Conservation (phyloP, 768 basidiomycete species). For the Collybia sp. region DNA sequence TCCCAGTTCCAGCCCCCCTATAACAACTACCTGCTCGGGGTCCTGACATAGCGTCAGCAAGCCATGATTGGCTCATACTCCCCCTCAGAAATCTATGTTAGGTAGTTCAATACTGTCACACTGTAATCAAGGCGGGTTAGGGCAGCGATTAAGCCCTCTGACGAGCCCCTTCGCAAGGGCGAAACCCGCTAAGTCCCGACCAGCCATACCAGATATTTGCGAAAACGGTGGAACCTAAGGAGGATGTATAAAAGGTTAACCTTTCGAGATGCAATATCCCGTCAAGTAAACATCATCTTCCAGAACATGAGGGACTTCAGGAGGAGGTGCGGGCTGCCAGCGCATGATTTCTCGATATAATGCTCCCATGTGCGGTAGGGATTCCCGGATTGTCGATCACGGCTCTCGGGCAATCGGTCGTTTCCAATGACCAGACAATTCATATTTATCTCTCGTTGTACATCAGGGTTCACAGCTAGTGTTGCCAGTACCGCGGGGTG, state of each 20-base stretch:
- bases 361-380: constrained; percentile 12
- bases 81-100: no score
- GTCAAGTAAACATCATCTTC: constrained; percentile 9
- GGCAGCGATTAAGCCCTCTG: no score
- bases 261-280: constrained; percentile 11
- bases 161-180: no score
- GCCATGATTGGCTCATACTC: no score
- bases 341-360: constrained; percentile 9
- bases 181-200: no score
- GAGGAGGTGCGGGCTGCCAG: constrained; percentile 1
- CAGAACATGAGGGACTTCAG: neutral
- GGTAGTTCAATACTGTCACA: no score
- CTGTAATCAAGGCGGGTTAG: no score
- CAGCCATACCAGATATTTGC: constrained; percentile 9
- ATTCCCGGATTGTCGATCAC: constrained; percentile 4
- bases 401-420: constrained; percentile 12
- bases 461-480: constrained; percentile 10
- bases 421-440: constrained; percentile 8
- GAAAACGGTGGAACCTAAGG: constrained; percentile 2
- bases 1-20: no score
- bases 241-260: no score
- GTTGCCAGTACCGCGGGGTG: no score
- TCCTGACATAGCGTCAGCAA: no score
- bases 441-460: constrained; percentile 10
- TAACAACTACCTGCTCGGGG: no score